These are phyloP conservation scores for Dryas alaskensis DNA, from an alignment of 306 rosid genomes.

Conservation along the genomic window DNA sequence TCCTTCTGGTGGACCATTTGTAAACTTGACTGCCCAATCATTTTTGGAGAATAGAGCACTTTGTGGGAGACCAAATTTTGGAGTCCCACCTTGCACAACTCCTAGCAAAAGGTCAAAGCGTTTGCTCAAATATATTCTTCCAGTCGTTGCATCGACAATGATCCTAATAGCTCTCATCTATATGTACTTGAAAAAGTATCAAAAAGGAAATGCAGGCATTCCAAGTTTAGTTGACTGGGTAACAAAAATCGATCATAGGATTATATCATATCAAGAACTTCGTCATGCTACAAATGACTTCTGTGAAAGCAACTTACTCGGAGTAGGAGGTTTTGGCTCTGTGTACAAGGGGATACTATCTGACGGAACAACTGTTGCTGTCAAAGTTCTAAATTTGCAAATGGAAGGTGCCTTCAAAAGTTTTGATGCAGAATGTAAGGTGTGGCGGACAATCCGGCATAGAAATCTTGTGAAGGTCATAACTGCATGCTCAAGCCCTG, in stretches of 20 bases:
- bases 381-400: constrained; percentile 24
- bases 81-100: constrained; percentile 14
- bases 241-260: constrained; percentile 3
- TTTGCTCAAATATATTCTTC: background rate
- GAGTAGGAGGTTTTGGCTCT: background rate
- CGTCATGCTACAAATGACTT: constrained; percentile 22
- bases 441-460: constrained; percentile 13
- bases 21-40: background rate
- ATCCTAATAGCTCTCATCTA: background rate
- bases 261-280: constrained; percentile 23
- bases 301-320: constrained; percentile 4
- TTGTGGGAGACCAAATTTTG: constrained; percentile 15
- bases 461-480: constrained; percentile 24
- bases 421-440: constrained; percentile 11
- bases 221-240: background rate
- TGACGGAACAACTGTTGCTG: constrained; percentile 18
- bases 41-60: constrained; percentile 3
- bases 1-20: background rate
- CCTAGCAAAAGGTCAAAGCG: background rate
- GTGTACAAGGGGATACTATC: constrained; percentile 13
- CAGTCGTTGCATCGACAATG: background rate
- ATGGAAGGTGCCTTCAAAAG: constrained; percentile 4
- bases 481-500: background rate
- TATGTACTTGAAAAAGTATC: background rate
- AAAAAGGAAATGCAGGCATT: constrained; percentile 4